phyloP scores from a whole-genome alignment of 2,329 filamentous ascomycete genomes.

The Arachnomyces sp. region DNA sequence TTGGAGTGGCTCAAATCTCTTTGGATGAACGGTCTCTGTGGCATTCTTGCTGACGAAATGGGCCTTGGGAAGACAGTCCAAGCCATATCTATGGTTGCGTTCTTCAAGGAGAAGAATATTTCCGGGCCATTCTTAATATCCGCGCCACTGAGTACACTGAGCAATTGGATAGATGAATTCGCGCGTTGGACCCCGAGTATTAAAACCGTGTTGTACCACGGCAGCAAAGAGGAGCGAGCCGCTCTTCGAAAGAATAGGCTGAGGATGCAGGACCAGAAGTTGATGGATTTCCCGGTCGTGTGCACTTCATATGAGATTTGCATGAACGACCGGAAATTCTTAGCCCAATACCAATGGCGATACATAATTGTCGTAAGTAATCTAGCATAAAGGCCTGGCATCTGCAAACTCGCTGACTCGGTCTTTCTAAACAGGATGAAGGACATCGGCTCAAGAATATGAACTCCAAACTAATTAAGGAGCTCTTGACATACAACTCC shows the following conservation, averaged over 20 bases:
- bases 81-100: conserved; percentile 77
- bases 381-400: no score
- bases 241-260: conserved; percentile 65
- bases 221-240: conserved; percentile 67
- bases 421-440: conserved; percentile 56
- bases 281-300: conserved; percentile 74
- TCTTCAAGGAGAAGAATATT: conserved; percentile 75
- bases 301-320: conserved; percentile 96
- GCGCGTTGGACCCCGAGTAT: conserved; percentile 81
- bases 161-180: conserved; percentile 95
- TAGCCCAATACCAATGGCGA: conserved; percentile 84
- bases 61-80: conserved; percentile 88
- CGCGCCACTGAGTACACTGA: conserved; percentile 81
- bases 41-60: conserved; percentile 92
- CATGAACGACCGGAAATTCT: conserved; percentile 72
- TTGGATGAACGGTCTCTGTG: conserved; percentile 85
- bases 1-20: conserved; percentile 80
- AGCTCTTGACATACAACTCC: conserved; percentile 79
- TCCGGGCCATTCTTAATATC: conserved; percentile 89
- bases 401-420: no score
- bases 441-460: conserved; percentile 97
- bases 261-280: conserved; percentile 56
- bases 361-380: conserved; percentile 81
- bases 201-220: conserved; percentile 85
- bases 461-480: conserved; percentile 82